A percentile compares a stretch with the other conserved stretches of the same genome.
phyloP scores from a whole-genome alignment of 2,329 filamentous ascomycete species.

The Colletotrichum sp. region DNA sequence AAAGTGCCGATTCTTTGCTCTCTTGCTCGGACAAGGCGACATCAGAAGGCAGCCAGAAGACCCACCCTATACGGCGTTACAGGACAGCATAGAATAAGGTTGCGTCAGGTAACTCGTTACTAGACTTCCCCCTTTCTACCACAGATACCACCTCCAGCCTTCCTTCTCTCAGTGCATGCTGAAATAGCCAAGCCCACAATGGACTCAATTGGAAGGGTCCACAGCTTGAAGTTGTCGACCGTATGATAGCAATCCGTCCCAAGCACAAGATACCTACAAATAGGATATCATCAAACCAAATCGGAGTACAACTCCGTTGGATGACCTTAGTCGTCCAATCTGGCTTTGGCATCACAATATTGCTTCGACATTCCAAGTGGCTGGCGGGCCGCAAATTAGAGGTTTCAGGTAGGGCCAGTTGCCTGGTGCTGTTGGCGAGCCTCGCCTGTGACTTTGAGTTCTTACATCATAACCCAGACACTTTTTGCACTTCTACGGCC shows the following conservation, averaged over 20 bases:
- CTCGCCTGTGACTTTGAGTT: neutral
- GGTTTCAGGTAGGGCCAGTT: conserved; percentile 6
- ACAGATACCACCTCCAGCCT: neutral
- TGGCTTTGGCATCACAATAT: neutral
- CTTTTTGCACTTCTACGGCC: neutral
- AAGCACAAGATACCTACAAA: neutral
- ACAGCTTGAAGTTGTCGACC: neutral
- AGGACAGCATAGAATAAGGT: neutral
- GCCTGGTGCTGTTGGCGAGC: neutral
- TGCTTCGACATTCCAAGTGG: neutral
- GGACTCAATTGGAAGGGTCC: neutral
- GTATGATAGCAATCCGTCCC: neutral
- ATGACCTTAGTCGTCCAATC: neutral
- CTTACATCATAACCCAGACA: neutral
- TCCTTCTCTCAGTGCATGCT: neutral
- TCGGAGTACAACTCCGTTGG: neutral
- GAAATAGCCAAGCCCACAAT: neutral
- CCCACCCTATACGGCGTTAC: neutral
- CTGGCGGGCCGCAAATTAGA: neutral
- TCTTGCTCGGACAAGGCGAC: neutral
- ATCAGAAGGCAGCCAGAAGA: neutral
- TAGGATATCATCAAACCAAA: neutral
- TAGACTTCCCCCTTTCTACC: neutral
- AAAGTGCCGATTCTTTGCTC: neutral
- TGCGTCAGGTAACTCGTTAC: neutral